Evolutionary conservation across 2,329 filamentous ascomycete species (phyloP).

Genomic region (Xylariaceae sp.): DNA sequence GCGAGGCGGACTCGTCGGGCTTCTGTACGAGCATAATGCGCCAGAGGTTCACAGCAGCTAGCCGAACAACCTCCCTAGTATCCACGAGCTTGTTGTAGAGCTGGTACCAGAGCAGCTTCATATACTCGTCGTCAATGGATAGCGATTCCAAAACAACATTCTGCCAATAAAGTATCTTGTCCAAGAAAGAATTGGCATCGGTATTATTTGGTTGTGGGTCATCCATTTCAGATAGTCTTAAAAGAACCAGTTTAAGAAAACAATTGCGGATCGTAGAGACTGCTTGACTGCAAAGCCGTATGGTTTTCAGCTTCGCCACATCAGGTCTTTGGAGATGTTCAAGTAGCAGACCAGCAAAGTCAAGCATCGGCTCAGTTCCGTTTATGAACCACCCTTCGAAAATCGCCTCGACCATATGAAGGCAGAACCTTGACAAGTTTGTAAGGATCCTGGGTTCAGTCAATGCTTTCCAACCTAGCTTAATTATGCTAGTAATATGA

Average conservation of each 20-base stretch:
- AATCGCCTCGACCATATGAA: constrained; percentile 85
- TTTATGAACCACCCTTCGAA: constrained; percentile 97
- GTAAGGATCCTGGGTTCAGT: constrained; percentile 83
- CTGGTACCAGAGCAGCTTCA: constrained; percentile 89
- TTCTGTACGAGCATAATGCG: constrained; percentile 94
- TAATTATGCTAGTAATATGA: constrained; percentile 71
- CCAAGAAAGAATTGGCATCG: constrained; percentile 74
- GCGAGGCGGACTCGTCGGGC: constrained; percentile 75
- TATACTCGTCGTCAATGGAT: constrained; percentile 77
- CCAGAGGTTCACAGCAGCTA: constrained; percentile 83
- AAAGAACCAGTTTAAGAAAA: constrained; percentile 78
- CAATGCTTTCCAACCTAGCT: constrained; percentile 73
- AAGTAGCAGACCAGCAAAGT: constrained; percentile 82
- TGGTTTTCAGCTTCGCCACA: constrained; percentile 79
- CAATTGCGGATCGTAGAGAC: constrained; percentile 76
- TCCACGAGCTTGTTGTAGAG: constrained; percentile 89
- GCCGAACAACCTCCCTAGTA: constrained; percentile 67
- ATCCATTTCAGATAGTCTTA: constrained; percentile 84
- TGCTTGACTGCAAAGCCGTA: constrained; percentile 88
- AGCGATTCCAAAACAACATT: constrained; percentile 83
- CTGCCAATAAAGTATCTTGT: constrained; percentile 94
- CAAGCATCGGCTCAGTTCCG: constrained; percentile 80
- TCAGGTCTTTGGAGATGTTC: constrained; percentile 90
- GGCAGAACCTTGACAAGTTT: constrained; percentile 81
- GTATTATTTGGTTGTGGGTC: constrained; percentile 63